Base-by-base conservation (phyloP, 106 monocot genomes). In the Apostasia shenzhenica region DNA sequence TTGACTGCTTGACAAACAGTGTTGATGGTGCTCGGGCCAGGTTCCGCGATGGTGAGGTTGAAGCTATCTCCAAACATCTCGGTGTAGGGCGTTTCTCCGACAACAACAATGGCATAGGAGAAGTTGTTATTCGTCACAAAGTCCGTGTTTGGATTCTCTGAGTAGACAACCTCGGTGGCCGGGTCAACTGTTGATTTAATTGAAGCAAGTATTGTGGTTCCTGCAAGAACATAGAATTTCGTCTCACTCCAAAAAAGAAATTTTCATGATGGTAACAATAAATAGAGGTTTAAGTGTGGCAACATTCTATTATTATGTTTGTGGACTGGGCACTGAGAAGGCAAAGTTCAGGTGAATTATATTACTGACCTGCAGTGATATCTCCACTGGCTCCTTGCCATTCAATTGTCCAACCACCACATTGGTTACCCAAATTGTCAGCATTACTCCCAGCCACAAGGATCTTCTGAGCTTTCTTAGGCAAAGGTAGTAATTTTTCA, bases 331-430 rank as follows among this genome's bases (percentile, higher is more conserved):
- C 26, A 26, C 26, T 26, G 0, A 26, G 26, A 52, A 52, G 11
- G 2, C 52, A 52, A 52, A 46, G 44, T 7, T 38, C 44, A 7
- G 14, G 56, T 8, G 41, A 55, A 54, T 1, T 68, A 47, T 5
- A 13, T 5, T 12, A 69, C 63, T 1, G 13, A 66, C 74, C 74
- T 13, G 2, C 55, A 11, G 67, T 87, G 57, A 80, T 72, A 48
- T 78, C 67, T 26, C 88, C 88, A 48, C 74, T 77, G 3, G 8
- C 50, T 48, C 88, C 88, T 61, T 82, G 75, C 88, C 88, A 89
- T 0, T 74, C 74, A 12, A 89, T 89, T 14, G 88, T 85, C 88
- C 88, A 89, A 0, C 88, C 84, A 41, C 88, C 88, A 46, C 88
- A 89, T 59, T 89, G 88, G 37, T 79, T 74, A 12, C 88, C 88